Percentiles rank a stretch among this genome's conserved stretches.
phyloP scores from a whole-genome alignment of 2,329 filamentous ascomycete species.

The Ophiocordyceps camponoti-floridani region DNA sequence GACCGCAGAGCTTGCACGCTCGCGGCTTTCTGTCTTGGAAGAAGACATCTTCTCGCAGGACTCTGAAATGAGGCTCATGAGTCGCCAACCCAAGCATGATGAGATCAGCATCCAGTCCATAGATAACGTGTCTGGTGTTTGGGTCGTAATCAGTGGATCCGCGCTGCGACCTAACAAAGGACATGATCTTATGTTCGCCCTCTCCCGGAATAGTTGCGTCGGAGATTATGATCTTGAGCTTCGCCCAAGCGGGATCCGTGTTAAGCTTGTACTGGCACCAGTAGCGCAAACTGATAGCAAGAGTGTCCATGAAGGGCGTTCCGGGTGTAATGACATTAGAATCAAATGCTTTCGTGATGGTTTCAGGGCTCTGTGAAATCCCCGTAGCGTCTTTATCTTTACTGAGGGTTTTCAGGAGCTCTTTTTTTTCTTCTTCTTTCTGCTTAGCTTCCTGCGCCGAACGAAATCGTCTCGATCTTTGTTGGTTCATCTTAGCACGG shows the following conservation, averaged over 20 bases:
- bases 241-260: slow-evolving; percentile 88
- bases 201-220: slow-evolving; percentile 96
- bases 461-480: slow-evolving; percentile 87
- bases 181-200: slow-evolving; percentile 99
- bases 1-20: slow-evolving; percentile 75
- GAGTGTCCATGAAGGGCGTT: slow-evolving; percentile 96
- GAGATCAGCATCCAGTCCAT: slow-evolving; percentile 90
- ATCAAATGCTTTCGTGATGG: slow-evolving; percentile 75
- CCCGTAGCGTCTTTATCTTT: slow-evolving; percentile 59
- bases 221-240: slow-evolving; percentile 94
- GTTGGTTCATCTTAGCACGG: slow-evolving; percentile 98
- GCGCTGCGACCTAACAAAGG: slow-evolving; percentile 87
- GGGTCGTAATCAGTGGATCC: slow-evolving; percentile 82
- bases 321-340: slow-evolving; percentile 77
- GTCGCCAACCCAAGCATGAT: slow-evolving; percentile 97
- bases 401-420: slow-evolving; percentile 70
- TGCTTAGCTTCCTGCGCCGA: slow-evolving; percentile 88
- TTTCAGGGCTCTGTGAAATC: slow-evolving; percentile 39
- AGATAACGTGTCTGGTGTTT: slow-evolving; percentile 95
- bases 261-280: slow-evolving; percentile 98
- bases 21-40: slow-evolving; percentile 71
- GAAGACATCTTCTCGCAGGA: slow-evolving; percentile 93
- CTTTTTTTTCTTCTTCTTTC: slow-evolving; percentile 79
- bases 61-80: slow-evolving; percentile 92
- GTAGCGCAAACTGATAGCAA: slow-evolving; percentile 78